Evolutionary conservation across 352 stramenopile genomes (phyloP).

Genomic region (Globisporangium cystogenes): DNA sequence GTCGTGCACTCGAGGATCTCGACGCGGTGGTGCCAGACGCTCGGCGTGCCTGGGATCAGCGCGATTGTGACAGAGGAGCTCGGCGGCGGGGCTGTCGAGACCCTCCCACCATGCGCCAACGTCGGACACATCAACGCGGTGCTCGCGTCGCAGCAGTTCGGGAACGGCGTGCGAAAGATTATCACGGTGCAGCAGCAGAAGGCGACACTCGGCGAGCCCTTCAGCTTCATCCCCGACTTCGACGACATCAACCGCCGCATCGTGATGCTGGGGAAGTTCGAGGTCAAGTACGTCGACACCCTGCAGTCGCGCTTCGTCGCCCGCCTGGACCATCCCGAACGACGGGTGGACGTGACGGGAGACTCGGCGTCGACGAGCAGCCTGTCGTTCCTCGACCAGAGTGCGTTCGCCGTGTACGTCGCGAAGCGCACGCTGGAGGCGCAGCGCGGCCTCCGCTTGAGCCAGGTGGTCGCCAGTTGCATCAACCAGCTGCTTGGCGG

Average conservation of each 20-base stretch:
- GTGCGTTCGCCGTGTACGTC: constrained; percentile 40
- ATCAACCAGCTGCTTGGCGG: constrained; percentile 69
- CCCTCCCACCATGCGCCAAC: constrained; percentile 15
- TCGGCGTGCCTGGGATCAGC: constrained; percentile 56
- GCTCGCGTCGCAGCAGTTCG: constrained; percentile 46
- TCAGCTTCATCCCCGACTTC: constrained; percentile 46
- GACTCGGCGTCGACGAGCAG: constrained; percentile 28
- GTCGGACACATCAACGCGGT: constrained; percentile 50
- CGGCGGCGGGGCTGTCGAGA: constrained; percentile 10
- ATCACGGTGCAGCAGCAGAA: constrained; percentile 70
- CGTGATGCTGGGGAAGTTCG: constrained; percentile 32
- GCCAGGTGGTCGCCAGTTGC: constrained; percentile 51
- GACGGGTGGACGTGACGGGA: constrained; percentile 62
- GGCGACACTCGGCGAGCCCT: constrained; percentile 28
- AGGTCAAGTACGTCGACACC: constrained; percentile 42
- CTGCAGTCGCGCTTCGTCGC: constrained; percentile 64
- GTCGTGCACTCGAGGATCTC: constrained; percentile 62
- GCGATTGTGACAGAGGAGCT: constrained; percentile 62
- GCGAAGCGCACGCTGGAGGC: constrained; percentile 31
- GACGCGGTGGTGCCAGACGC: constrained; percentile 38
- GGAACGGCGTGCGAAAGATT: constrained; percentile 48
- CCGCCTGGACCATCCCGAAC: constrained; percentile 36
- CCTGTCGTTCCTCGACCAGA: constrained; percentile 57
- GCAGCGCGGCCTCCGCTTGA: constrained; percentile 29
- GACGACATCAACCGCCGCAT: constrained; percentile 61